Evolutionary conservation across 192 early-diverging fungal genomes (phyloP).

Genomic region (Phlyctochytrium arcticum): DNA sequence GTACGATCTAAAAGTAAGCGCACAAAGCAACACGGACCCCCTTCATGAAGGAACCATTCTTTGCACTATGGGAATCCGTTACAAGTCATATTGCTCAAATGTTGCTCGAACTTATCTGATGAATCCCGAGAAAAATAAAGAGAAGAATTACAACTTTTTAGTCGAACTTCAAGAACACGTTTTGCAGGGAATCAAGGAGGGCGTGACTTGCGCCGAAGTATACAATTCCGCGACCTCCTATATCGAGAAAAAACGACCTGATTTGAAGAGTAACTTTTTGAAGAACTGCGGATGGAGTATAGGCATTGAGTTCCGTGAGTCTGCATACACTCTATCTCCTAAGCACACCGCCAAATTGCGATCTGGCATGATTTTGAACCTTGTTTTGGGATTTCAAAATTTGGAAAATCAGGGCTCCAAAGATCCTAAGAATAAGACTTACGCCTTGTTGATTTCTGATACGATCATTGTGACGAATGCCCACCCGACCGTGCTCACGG

Average conservation of each 20-base stretch:
- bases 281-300: slow-evolving; percentile 84
- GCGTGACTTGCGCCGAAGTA: slow-evolving; percentile 70
- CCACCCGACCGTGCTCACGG: slow-evolving; percentile 55
- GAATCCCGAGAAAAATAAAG: slow-evolving; percentile 82
- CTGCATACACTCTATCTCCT: slow-evolving; percentile 68
- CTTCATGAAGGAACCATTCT: slow-evolving; percentile 88
- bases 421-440: slow-evolving; percentile 73
- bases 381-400: slow-evolving; percentile 83
- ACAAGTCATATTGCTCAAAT: slow-evolving; percentile 93
- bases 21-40: slow-evolving; percentile 64
- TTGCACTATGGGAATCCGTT: slow-evolving; percentile 90
- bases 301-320: slow-evolving; percentile 90
- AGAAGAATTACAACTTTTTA: slow-evolving; percentile 91
- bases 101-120: slow-evolving; percentile 92
- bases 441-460: slow-evolving; percentile 82
- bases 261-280: slow-evolving; percentile 79
- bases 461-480: slow-evolving; percentile 63
- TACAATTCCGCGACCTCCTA: slow-evolving; percentile 65
- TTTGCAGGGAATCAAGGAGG: slow-evolving; percentile 66
- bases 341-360: slow-evolving; percentile 67
- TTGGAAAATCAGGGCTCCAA: slow-evolving; percentile 68
- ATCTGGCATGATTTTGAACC: slow-evolving; percentile 79
- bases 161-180: slow-evolving; percentile 77
- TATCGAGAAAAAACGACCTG: slow-evolving; percentile 76
- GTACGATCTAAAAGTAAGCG: slow-evolving; percentile 82